Evolutionary conservation across 805 yeast genomes (phyloP).

Genomic region (Kazachstania taianensis): DNA sequence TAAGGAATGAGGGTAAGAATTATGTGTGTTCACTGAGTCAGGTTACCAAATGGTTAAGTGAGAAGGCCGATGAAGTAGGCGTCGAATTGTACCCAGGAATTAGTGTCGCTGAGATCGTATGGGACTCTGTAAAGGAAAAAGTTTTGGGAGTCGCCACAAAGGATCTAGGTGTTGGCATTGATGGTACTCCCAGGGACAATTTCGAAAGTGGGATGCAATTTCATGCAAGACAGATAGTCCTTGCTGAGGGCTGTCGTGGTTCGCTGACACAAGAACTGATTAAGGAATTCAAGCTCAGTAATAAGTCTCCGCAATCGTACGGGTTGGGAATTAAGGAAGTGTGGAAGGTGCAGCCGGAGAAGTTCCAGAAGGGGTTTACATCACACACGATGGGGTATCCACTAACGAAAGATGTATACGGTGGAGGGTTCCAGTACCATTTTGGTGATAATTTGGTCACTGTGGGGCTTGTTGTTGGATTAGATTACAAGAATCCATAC

Average conservation of each 20-base stretch:
- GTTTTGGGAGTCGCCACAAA: constrained; percentile 89
- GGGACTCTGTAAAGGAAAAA: constrained; percentile 33
- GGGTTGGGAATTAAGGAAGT: constrained; percentile 95
- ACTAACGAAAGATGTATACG: constrained; percentile 60
- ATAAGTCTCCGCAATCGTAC: constrained; percentile 68
- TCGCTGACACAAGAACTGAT: constrained; percentile 75
- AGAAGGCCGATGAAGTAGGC: constrained; percentile 84
- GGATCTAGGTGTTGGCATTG: constrained; percentile 75
- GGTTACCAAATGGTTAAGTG: constrained; percentile 73
- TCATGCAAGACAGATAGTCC: constrained; percentile 76
- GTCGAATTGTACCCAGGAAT: constrained; percentile 91
- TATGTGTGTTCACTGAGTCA: constrained; percentile 76
- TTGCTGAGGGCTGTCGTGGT: constrained; percentile 99
- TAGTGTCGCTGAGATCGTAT: constrained; percentile 65
- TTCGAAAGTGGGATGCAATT: constrained; percentile 97
- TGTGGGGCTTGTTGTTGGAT: constrained; percentile 88
- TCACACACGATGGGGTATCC: constrained; percentile 91
- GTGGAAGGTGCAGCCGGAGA: constrained; percentile 85
- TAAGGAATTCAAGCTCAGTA: constrained; percentile 50
- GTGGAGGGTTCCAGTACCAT: constrained; percentile 96
- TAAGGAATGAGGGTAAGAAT: constrained; percentile 71
- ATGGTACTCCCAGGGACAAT: constrained; percentile 67
- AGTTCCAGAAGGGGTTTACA: constrained; percentile 70
- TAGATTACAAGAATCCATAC: constrained; percentile 92
- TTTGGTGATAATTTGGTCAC: constrained; percentile 89